phyloP scores from a whole-genome alignment of 2,329 filamentous ascomycete genomes.

The Venturiaceae sp. region DNA sequence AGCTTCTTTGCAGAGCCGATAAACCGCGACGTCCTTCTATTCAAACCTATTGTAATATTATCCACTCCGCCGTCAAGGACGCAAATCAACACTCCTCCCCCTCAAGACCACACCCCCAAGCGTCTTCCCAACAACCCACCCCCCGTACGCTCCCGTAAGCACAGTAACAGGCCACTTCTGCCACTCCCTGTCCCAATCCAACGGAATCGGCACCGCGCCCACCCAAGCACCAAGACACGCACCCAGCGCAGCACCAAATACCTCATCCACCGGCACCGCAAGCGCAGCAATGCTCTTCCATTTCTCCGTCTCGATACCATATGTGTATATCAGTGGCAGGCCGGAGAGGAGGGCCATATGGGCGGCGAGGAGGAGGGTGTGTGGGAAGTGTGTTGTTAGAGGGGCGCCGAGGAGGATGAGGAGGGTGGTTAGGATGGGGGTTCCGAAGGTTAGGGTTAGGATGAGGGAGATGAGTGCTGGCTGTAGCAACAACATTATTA shows the following conservation, averaged over 20 bases:
- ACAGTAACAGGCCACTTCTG: slow-evolving; percentile 96
- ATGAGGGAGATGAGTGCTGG: slow-evolving; percentile 62
- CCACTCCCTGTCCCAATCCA: slow-evolving; percentile 99
- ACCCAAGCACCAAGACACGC: slow-evolving; percentile 78
- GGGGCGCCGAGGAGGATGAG: slow-evolving; percentile 89
- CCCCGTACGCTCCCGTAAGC: slow-evolving; percentile 69
- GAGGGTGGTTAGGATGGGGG: slow-evolving; percentile 47
- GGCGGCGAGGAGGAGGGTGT: slow-evolving; percentile 71
- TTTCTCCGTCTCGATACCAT: slow-evolving; percentile 62
- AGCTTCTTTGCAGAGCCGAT: too few species aligned
- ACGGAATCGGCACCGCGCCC: slow-evolving; percentile 85
- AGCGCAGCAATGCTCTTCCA: slow-evolving; percentile 65
- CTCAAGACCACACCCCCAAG: slow-evolving; percentile 23
- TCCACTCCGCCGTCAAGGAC: not conserved
- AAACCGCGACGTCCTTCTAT: too few species aligned
- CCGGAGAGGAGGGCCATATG: slow-evolving; percentile 73
- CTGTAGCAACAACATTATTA: slow-evolving; percentile 30
- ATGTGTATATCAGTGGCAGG: slow-evolving; percentile 75
- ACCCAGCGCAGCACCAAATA: slow-evolving; percentile 74
- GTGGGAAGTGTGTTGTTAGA: slow-evolving; percentile 65
- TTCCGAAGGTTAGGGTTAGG: slow-evolving; percentile 43
- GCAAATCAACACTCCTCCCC: slow-evolving; percentile 49
- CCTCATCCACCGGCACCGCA: slow-evolving; percentile 67
- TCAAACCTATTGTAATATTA: too few species aligned
- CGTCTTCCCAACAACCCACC: slow-evolving; percentile 62